Evolutionary conservation across 192 early-diverging fungal species (phyloP).

Genomic region (Backusella australiensis): DNA sequence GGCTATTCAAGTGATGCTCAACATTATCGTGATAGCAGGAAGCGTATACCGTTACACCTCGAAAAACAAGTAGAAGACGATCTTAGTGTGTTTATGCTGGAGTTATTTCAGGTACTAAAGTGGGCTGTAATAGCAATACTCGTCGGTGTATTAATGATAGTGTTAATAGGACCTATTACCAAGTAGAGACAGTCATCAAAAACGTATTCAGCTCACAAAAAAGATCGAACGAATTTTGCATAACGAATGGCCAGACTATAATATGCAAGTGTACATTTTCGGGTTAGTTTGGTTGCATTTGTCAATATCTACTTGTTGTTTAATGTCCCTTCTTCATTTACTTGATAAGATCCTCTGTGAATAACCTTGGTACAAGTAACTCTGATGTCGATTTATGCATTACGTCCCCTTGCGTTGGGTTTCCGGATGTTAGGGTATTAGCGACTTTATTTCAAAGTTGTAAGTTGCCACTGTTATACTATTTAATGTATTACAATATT

Average conservation of each 20-base stretch:
- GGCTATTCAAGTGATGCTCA: not conserved
- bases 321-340: not conserved
- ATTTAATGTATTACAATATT: not conserved
- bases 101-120: not conserved
- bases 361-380: constrained; percentile 76
- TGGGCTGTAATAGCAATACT: not conserved
- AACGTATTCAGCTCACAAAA: constrained; percentile 63
- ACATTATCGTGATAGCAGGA: not conserved
- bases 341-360: constrained; percentile 70
- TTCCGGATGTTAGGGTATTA: constrained; percentile 70
- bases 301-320: not conserved
- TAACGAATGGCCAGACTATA: constrained; percentile 75
- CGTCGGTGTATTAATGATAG: not conserved
- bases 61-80: not conserved
- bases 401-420: constrained; percentile 74
- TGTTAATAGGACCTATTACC: constrained; percentile 51
- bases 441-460: constrained; percentile 69
- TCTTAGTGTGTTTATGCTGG: not conserved
- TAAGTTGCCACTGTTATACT: constrained; percentile 22
- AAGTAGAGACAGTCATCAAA: constrained; percentile 62
- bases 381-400: constrained; percentile 94
- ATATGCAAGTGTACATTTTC: constrained; percentile 81
- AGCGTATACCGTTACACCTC: not conserved
- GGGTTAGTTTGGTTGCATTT: constrained; percentile 56
- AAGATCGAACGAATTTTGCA: constrained; percentile 82